Conservation (phyloP, 1,284 basidiomycete genomes). For the Schizophyllum commune region DNA sequence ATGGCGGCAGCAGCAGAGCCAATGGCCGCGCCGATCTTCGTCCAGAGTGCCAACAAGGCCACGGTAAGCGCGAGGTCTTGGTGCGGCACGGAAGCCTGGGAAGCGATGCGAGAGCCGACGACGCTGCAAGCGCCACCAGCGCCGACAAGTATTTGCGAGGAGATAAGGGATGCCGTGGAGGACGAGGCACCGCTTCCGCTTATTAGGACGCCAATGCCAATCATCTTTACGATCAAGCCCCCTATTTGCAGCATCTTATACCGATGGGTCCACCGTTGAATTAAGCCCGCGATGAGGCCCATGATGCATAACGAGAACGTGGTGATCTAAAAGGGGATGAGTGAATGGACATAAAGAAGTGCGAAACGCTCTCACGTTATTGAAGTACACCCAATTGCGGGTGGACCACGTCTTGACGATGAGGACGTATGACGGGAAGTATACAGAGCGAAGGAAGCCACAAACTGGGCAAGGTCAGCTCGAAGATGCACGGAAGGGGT, state of each 20-base stretch:
- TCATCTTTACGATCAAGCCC: constrained; percentile 12
- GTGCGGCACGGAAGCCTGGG: constrained; percentile 19
- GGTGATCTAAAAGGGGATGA: constrained; percentile 5
- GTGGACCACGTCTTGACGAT: constrained; percentile 30
- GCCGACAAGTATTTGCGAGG: constrained; percentile 17
- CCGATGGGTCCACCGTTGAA: constrained; percentile 33
- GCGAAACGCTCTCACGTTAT: constrained; percentile 7
- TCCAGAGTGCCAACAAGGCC: constrained; percentile 17
- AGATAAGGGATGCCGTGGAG: constrained; percentile 13
- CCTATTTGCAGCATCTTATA: constrained; percentile 24
- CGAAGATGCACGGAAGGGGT: background rate
- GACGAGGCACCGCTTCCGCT: constrained; percentile 10
- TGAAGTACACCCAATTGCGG: constrained; percentile 25
- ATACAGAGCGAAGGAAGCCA: constrained; percentile 31
- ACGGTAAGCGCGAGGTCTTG: constrained; percentile 19
- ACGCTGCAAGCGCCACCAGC: constrained; percentile 18
- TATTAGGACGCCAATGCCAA: constrained; percentile 16
- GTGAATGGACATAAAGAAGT: constrained; percentile 9
- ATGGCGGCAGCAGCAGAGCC: constrained; percentile 18
- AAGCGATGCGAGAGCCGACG: constrained; percentile 17
- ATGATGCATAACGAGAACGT: constrained; percentile 41
- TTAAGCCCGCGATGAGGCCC: constrained; percentile 36
- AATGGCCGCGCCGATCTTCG: constrained; percentile 16
- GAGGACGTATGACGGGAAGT: constrained; percentile 32
- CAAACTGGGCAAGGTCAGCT: constrained; percentile 18